phyloP scores from a whole-genome alignment of 73 alveolate genomes.

The Diophrys sp. region DNA sequence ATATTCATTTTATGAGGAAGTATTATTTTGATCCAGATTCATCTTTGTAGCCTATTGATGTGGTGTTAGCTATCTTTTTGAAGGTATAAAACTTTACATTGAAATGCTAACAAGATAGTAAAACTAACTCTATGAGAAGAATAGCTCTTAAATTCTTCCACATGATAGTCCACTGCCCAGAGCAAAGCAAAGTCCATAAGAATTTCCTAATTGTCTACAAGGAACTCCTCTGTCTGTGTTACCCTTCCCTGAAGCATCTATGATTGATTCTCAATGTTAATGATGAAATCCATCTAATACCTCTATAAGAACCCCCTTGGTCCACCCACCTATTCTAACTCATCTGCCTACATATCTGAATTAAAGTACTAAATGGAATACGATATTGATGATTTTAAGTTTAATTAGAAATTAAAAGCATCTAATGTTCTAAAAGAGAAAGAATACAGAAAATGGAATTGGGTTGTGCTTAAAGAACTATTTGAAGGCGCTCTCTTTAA shows the following conservation, averaged over 20 bases:
- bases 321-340: constrained; percentile 1
- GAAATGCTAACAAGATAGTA: not conserved
- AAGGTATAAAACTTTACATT: not conserved
- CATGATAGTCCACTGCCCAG: not conserved
- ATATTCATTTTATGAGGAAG: not conserved
- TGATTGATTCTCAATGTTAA: constrained; percentile 19
- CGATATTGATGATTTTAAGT: constrained; percentile 46
- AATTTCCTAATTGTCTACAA: not conserved
- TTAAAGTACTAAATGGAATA: constrained; percentile 5
- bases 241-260: not conserved
- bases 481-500: constrained; percentile 44
- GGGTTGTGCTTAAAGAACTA: constrained; percentile 50
- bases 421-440: constrained; percentile 36
- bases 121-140: not conserved
- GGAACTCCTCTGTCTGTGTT: not conserved
- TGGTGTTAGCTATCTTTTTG: not conserved
- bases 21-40: not conserved
- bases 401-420: constrained; percentile 25
- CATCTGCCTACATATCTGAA: constrained; percentile 7
- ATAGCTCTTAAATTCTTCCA: not conserved
- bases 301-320: constrained; percentile 29
- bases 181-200: not conserved
- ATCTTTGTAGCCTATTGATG: not conserved
- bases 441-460: constrained; percentile 55
- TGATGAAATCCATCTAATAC: constrained; percentile 40